Percentiles rank a stretch among this genome's conserved stretches.
Conservation (phyloP, 345 rosid genomes). For the Tarenaya hassleriana region DNA sequence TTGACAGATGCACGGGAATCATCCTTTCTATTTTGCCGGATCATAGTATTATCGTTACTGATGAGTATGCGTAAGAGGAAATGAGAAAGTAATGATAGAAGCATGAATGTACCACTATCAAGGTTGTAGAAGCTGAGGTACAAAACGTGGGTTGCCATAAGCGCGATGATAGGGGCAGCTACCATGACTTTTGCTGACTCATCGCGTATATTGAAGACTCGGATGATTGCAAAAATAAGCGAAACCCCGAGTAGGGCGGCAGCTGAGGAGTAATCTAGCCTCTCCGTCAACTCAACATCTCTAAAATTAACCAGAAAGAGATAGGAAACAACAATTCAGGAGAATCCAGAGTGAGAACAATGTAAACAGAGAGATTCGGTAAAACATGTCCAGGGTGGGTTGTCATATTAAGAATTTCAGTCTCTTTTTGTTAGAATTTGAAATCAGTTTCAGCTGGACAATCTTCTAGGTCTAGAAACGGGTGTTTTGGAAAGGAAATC, state of each 20-base stretch:
- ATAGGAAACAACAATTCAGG: not conserved
- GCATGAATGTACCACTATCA: conserved; percentile 53
- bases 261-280: conserved; percentile 77
- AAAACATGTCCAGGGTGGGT: too few species aligned
- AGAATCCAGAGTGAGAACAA: not conserved
- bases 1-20: too few species aligned
- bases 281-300: conserved; percentile 80
- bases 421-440: not conserved
- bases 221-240: conserved; percentile 55
- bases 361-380: not conserved
- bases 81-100: not conserved
- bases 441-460: too few species aligned
- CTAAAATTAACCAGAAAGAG: conserved; percentile 31
- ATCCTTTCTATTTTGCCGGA: too few species aligned
- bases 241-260: conserved; percentile 59
- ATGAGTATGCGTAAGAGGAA: not conserved
- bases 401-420: not conserved
- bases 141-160: conserved; percentile 74
- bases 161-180: conserved; percentile 72
- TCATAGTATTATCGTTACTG: not conserved
- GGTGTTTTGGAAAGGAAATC: too few species aligned
- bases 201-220: conserved; percentile 64
- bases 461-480: too few species aligned
- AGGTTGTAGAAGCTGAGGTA: conserved; percentile 72
- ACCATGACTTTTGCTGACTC: conserved; percentile 84